Base-by-base conservation (phyloP, 2,329 filamentous ascomycete species). In the Elsinoe ampelina region DNA sequence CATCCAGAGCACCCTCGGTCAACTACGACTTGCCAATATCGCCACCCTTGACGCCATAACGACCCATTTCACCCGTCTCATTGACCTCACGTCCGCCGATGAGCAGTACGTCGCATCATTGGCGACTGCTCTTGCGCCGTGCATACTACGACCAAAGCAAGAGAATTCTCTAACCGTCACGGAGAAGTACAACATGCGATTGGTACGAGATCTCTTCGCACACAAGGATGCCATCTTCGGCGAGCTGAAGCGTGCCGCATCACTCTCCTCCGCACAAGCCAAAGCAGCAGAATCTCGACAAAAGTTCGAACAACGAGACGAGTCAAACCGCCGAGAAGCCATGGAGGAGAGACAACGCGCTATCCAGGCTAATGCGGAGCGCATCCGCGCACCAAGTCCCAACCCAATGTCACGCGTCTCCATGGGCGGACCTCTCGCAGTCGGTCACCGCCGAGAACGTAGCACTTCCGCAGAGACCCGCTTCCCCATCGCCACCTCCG, bases 11-110 rank as follows among this genome's bases (percentile, higher is more conserved):
- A 97, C 93, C 0, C 84, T 98, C 57, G 92, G 91, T 38, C 91
- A 97, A 70, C 82, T 98, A 57, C 87, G 92, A 60, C 84, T 98
- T 57, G 90, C 93, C 62, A 98, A 98, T 71, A 98, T 98, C 71
- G 93, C 93, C 48, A 97, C 93, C n/a, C 83, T 98, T 59, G 93
- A 98, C 71, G 93, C 93, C 39, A 87, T 95, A 68, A 95, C 95
- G 79, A 97, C 95, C 63, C 93, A 98, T 73, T 97, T 98, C 70
- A 96, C 92, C 38, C 87, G 93, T 59, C 78, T 98, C 59, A 95
- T 98, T 67, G 93, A 98, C 70, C 79, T 98, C 61, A 98, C 93
- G 1, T 97, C 92, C 12, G 93, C 93, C 32, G 92, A 95, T 63
- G 93, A 98, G 68, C 75, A 83, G 42, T 98, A 95, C 68, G 75